These are phyloP conservation scores for Candida nanaspora DNA, from an alignment of 805 yeast species.

Conservation along the genomic window DNA sequence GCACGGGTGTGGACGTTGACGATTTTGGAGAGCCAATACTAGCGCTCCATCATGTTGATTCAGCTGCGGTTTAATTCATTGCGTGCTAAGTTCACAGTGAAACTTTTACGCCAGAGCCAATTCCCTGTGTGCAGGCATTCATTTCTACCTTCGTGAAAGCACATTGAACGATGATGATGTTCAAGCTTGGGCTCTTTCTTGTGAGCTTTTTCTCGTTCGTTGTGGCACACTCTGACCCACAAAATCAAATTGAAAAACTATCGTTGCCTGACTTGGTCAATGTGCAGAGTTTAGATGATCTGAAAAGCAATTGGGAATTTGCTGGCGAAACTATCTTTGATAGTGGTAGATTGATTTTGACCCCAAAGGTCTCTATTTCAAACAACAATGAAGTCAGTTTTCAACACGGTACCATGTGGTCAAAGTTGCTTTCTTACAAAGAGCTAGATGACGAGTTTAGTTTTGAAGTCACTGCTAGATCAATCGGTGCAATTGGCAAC, in stretches of 20 bases:
- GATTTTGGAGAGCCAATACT: too few relatives aligned
- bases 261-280: slow-evolving; percentile 20
- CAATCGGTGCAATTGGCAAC: slow-evolving; percentile 42
- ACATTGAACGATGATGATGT: too few relatives aligned
- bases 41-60: too few relatives aligned
- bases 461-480: slow-evolving; percentile 55
- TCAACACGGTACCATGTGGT: slow-evolving; percentile 41
- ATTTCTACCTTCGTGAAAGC: too few relatives aligned
- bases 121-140: too few relatives aligned
- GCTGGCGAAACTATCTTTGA: slow-evolving; percentile 32
- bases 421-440: slow-evolving; percentile 15
- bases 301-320: slow-evolving; percentile 41
- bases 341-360: slow-evolving; percentile 48
- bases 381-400: slow-evolving; percentile 16
- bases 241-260: background rate
- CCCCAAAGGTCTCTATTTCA: slow-evolving; percentile 31
- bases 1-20: too few relatives aligned
- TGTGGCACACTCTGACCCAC: background rate
- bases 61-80: too few relatives aligned
- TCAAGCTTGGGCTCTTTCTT: too few relatives aligned
- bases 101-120: too few relatives aligned
- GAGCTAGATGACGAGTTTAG: slow-evolving; percentile 28
- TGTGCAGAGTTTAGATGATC: slow-evolving; percentile 13
- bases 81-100: too few relatives aligned
- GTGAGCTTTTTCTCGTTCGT: too few relatives aligned